phyloP scores from a whole-genome alignment of 2,329 filamentous ascomycete species.

The Fonsecaea pedrosoi region DNA sequence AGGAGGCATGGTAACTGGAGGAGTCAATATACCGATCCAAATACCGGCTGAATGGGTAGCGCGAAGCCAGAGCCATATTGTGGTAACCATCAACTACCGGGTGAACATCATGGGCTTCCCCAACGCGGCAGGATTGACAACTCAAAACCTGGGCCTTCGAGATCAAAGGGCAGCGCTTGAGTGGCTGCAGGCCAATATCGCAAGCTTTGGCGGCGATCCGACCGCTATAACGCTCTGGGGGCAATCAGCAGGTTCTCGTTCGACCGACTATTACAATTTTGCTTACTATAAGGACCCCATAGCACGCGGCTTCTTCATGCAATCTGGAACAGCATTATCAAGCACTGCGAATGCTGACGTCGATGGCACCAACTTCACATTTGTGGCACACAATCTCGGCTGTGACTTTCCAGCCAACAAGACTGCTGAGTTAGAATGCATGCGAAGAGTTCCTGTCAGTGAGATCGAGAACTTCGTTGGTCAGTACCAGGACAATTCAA shows the following conservation, averaged over 20 bases:
- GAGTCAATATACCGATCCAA: conserved; percentile 51
- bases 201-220: conserved; percentile 59
- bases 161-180: conserved; percentile 59
- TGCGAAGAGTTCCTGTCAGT: conserved; percentile 41
- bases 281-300: conserved; percentile 42
- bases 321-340: conserved; percentile 15
- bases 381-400: conserved; percentile 43
- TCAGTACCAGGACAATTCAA: conserved; percentile 37
- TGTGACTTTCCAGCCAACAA: conserved; percentile 39
- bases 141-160: conserved; percentile 58
- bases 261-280: conserved; percentile 30
- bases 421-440: conserved; percentile 42
- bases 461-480: conserved; percentile 43
- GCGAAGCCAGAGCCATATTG: conserved; percentile 49
- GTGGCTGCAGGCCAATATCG: conserved; percentile 60
- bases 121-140: conserved; percentile 43
- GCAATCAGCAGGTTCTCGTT: conserved; percentile 49
- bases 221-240: conserved; percentile 56
- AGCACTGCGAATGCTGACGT: conserved; percentile 28
- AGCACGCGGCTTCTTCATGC: conserved; percentile 24
- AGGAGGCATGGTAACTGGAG: conserved; percentile 40
- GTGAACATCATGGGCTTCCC: conserved; percentile 50
- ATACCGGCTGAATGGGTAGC: conserved; percentile 50
- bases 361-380: conserved; percentile 42
- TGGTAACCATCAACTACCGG: conserved; percentile 51